Conservation (phyloP, 192 early-diverging fungal species). For the Funneliformis geosporum region DNA sequence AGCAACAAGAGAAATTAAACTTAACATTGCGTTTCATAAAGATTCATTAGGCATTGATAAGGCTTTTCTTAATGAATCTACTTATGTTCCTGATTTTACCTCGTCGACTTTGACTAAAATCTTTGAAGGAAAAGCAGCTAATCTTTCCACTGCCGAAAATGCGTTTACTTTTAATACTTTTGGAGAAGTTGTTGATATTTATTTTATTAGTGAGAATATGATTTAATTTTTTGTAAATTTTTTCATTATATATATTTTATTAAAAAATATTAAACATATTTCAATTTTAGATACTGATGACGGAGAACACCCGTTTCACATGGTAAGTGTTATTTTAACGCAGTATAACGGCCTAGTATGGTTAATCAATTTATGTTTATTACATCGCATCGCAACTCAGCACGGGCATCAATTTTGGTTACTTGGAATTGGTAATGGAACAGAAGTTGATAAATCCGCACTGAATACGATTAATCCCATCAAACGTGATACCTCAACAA, state of each 20-base stretch:
- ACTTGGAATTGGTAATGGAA: conserved; percentile 42
- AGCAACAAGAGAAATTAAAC: conserved; percentile 10
- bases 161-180: conserved; percentile 8
- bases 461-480: conserved; percentile 40
- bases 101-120: background rate
- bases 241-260: background rate
- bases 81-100: background rate
- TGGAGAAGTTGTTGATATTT: conserved; percentile 4
- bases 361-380: conserved; percentile 8
- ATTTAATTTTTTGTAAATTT: no score
- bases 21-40: background rate
- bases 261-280: background rate
- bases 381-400: conserved; percentile 32
- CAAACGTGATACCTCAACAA: conserved; percentile 41
- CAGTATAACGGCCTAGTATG: background rate
- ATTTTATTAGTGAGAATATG: background rate
- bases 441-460: conserved; percentile 30
- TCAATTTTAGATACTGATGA: conserved; percentile 35
- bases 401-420: conserved; percentile 52
- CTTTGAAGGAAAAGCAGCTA: conserved; percentile 21
- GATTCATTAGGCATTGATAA: background rate
- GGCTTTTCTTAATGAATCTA: background rate
- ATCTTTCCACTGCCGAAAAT: conserved; percentile 24
- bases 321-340: conserved; percentile 30
- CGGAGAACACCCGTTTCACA: conserved; percentile 42